phyloP scores from a whole-genome alignment of 352 stramenopile genomes.

The Globisporangium cystogenes region DNA sequence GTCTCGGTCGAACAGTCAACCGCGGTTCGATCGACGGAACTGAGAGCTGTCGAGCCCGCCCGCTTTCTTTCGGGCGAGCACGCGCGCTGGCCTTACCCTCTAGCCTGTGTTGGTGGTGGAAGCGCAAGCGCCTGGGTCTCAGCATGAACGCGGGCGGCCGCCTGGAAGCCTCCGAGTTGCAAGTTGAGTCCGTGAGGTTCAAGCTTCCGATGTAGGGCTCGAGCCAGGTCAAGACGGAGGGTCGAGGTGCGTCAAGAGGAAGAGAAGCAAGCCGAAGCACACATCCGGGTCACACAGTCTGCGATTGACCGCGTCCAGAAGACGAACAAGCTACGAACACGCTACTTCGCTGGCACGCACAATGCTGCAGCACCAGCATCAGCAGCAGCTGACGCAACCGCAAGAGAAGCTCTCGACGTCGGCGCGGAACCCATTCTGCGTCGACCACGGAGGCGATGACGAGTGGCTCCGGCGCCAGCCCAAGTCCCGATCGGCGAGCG shows the following conservation, averaged over 20 bases:
- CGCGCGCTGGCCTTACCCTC: not conserved
- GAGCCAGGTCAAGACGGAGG: not conserved
- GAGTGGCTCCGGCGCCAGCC: not conserved
- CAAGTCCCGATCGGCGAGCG: slow-evolving; percentile 8
- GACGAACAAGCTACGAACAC: not conserved
- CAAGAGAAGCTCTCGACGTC: not conserved
- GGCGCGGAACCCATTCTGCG: slow-evolving; percentile 8
- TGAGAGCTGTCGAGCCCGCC: not conserved
- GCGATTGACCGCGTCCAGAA: not conserved
- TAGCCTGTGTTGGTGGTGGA: not conserved
- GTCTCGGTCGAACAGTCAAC: not conserved
- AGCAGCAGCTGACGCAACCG: no score
- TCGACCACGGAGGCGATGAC: slow-evolving; percentile 1
- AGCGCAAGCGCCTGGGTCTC: not conserved
- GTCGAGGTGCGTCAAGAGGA: no score
- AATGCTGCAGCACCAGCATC: not conserved
- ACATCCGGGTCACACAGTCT: not conserved
- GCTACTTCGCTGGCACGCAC: not conserved
- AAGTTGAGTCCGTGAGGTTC: no score
- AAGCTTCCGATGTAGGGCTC: no score
- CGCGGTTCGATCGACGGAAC: not conserved
- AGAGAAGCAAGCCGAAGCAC: no score
- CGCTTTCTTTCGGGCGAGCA: not conserved
- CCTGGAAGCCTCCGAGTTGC: no score
- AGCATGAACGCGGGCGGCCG: not conserved